Conservation (phyloP, 805 yeast species). For the Wickerhamomyces xylosicus region DNA sequence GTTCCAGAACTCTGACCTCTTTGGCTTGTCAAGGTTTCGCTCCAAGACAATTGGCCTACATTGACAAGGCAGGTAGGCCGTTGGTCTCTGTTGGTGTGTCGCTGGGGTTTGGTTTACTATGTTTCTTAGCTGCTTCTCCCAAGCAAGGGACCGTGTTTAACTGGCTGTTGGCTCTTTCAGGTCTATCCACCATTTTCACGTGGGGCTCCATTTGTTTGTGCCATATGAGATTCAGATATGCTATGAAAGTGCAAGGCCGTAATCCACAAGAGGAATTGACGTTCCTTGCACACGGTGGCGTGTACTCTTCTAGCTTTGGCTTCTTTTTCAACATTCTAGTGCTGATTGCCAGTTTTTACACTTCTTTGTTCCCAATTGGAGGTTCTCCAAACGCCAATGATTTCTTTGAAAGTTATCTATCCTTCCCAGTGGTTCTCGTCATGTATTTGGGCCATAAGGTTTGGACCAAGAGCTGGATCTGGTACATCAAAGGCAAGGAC, state of each 20-base stretch:
- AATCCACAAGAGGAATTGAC: conserved; percentile 51
- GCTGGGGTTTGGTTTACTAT: conserved; percentile 40
- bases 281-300: conserved; percentile 61
- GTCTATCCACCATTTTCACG: conserved; percentile 66
- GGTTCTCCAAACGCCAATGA: conserved; percentile 15
- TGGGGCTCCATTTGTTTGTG: conserved; percentile 70
- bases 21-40: conserved; percentile 42
- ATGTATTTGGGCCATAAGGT: conserved; percentile 30
- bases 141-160: conserved; percentile 48
- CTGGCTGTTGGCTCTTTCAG: conserved; percentile 73
- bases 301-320: conserved; percentile 58
- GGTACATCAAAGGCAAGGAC: conserved; percentile 32
- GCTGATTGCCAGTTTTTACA: conserved; percentile 72
- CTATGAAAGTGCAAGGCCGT: conserved; percentile 52
- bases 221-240: conserved; percentile 59
- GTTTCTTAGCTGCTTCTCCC: conserved; percentile 53
- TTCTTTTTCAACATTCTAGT: conserved; percentile 46
- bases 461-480: conserved; percentile 29
- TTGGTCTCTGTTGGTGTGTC: conserved; percentile 34
- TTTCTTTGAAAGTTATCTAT: conserved; percentile 30
- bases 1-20: conserved; percentile 44
- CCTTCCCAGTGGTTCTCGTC: conserved; percentile 28
- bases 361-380: conserved; percentile 37
- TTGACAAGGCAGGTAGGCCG: conserved; percentile 46
- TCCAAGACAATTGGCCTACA: conserved; percentile 34